Conservation (phyloP, 257 asterid species). For the Craterostigma plantagineum region DNA sequence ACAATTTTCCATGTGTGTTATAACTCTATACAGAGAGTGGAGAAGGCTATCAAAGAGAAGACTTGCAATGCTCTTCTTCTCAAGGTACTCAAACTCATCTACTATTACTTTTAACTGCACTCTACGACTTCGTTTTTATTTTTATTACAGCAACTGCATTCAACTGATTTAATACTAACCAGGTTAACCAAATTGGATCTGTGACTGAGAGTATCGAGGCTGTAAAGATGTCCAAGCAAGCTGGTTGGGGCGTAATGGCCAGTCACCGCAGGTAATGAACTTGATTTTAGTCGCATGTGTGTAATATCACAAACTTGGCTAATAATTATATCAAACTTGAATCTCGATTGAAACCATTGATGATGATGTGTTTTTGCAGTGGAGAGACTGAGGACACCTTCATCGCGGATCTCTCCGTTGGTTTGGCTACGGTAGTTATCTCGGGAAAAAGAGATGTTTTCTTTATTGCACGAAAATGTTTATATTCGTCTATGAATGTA, state of each 20-base stretch:
- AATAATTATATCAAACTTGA: no score
- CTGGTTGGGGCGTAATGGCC: slow-evolving; percentile 99
- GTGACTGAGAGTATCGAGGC: slow-evolving; percentile 97
- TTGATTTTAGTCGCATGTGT: no score
- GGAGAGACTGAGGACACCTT: slow-evolving; percentile 97
- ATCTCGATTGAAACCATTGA: not conserved
- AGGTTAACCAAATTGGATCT: slow-evolving; percentile 96
- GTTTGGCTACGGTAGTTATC: slow-evolving; percentile 88
- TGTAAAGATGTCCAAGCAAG: slow-evolving; percentile 80
- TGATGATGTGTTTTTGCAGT: slow-evolving; percentile 31
- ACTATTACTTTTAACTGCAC: no score
- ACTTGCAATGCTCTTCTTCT: slow-evolving; percentile 94
- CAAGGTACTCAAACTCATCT: slow-evolving; percentile 77
- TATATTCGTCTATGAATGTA: no score
- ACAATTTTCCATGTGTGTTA: not conserved
- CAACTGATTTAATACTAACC: slow-evolving; percentile 2
- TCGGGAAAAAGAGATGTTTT: no score
- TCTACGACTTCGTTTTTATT: no score
- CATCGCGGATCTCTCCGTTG: slow-evolving; percentile 93
- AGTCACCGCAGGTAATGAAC: slow-evolving; percentile 97
- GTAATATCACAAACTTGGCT: no score
- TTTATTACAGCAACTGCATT: not conserved
- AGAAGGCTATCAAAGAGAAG: slow-evolving; percentile 85
- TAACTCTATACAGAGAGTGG: slow-evolving; percentile 49
- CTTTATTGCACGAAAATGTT: no score